These are phyloP conservation scores for Arthroderma sp. DNA, from an alignment of 2,329 filamentous ascomycete species.

Conservation along the genomic window DNA sequence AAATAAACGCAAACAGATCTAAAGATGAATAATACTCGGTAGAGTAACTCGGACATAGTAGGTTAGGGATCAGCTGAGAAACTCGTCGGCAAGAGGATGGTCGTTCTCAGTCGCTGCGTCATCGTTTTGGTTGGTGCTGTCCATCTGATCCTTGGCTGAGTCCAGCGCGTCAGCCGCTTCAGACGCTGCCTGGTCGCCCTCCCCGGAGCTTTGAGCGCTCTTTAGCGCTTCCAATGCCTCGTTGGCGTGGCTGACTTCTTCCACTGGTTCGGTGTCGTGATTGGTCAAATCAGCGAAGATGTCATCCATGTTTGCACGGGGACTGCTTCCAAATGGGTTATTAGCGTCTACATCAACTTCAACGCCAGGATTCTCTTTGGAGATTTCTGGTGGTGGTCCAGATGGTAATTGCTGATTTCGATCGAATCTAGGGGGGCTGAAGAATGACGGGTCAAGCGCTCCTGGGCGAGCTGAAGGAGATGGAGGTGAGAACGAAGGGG, in stretches of 20 bases:
- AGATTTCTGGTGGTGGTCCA: conserved; percentile 9
- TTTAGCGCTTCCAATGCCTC: conserved; percentile 32
- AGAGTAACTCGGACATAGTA: no score
- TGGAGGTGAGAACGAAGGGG: conserved; percentile 27
- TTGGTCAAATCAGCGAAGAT: conserved; percentile 36
- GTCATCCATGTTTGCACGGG: conserved; percentile 29
- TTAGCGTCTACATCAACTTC: conserved; percentile 18
- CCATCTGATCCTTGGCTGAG: conserved; percentile 13
- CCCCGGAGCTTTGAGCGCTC: conserved; percentile 25
- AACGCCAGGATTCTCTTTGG: conserved; percentile 19
- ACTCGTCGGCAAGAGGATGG: conserved; percentile 16
- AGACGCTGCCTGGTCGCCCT: conserved; percentile 18
- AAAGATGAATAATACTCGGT: no score
- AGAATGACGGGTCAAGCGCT: conserved; percentile 26
- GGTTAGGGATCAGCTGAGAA: conserved; percentile 10
- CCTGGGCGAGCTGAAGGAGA: conserved; percentile 26
- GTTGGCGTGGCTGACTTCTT: conserved; percentile 33
- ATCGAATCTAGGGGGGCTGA: conserved; percentile 28
- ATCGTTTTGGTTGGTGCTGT: conserved; percentile 13
- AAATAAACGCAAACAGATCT: no score
- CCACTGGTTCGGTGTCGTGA: conserved; percentile 26
- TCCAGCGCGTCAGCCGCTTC: conserved; percentile 7
- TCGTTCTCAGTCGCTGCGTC: conserved; percentile 14
- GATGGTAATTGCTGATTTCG: conserved; percentile 18
- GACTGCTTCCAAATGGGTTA: conserved; percentile 25